A percentile compares a stretch with the other conserved stretches of the same genome.
Evolutionary conservation across 2,329 filamentous ascomycete genomes (phyloP).

Genomic region (Meredithiella fracta): DNA sequence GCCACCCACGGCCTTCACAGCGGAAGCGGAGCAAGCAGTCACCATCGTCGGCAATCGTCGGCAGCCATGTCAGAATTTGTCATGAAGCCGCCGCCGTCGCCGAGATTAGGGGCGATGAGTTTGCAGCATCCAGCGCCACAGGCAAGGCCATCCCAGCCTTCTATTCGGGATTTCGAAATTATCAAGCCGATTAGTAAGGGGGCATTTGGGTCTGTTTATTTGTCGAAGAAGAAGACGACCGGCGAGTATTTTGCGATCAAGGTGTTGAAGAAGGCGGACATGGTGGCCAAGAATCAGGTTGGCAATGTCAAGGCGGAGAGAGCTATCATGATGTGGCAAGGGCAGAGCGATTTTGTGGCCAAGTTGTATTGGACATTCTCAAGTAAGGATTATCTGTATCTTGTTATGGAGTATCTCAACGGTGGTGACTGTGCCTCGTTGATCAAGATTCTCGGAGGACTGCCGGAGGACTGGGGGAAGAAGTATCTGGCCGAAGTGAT

Average conservation of each 20-base stretch:
- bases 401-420: slow-evolving; percentile 98
- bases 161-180: slow-evolving; percentile 98
- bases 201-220: slow-evolving; percentile 91
- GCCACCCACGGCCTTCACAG: slow-evolving; percentile 42
- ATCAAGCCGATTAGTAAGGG: slow-evolving; percentile 99
- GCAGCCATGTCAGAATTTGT: slow-evolving; percentile 58
- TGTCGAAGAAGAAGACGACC: slow-evolving; percentile 97
- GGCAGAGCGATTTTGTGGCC: slow-evolving; percentile 95
- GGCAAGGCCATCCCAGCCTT: slow-evolving; percentile 75
- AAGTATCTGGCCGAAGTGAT: slow-evolving; percentile 95
- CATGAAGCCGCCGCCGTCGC: slow-evolving; percentile 61
- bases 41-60: slow-evolving; percentile 83
- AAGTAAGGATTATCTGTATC: slow-evolving; percentile 94
- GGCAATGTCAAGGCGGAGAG: slow-evolving; percentile 97
- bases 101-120: slow-evolving; percentile 58
- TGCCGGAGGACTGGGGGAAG: slow-evolving; percentile 95
- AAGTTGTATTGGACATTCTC: slow-evolving; percentile 99
- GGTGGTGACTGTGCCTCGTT: slow-evolving; percentile 92
- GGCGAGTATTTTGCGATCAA: slow-evolving; percentile 98
- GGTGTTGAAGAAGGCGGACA: slow-evolving; percentile 97
- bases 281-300: slow-evolving; percentile 98
- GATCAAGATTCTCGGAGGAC: slow-evolving; percentile 79
- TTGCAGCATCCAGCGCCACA: slow-evolving; percentile 66
- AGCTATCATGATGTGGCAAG: slow-evolving; percentile 99
- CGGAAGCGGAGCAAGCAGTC: slow-evolving; percentile 28